Conservation (phyloP, 2,329 filamentous ascomycete species). For the Fusarium caatingaense region DNA sequence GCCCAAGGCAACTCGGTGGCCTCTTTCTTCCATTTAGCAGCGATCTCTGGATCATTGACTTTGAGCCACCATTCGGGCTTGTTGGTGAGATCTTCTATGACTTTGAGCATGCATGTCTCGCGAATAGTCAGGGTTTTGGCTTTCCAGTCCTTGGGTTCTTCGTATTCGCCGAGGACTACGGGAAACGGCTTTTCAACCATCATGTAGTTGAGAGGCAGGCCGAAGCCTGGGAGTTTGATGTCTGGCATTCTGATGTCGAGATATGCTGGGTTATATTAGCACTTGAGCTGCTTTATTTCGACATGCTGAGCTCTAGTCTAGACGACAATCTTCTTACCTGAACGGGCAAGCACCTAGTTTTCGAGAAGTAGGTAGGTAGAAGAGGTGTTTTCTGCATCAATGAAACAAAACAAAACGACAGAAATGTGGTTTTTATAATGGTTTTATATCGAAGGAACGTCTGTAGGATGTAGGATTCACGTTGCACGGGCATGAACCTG, state of each 20-base stretch:
- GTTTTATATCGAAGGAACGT: neutral
- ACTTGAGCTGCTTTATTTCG: too few species aligned
- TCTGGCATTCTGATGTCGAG: constrained; percentile 15
- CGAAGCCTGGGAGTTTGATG: constrained; percentile 43
- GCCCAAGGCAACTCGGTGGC: constrained; percentile 48
- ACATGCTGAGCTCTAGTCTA: neutral
- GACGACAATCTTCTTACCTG: neutral
- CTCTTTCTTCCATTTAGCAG: constrained; percentile 47
- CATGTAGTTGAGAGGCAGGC: constrained; percentile 38
- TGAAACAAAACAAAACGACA: neutral
- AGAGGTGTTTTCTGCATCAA: neutral
- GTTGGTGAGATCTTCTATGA: constrained; percentile 50
- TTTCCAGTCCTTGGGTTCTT: constrained; percentile 27
- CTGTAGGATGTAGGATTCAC: neutral
- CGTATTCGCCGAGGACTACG: constrained; percentile 19
- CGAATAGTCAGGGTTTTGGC: constrained; percentile 47
- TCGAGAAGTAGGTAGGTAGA: neutral
- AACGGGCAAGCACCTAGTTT: neutral
- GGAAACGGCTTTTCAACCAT: constrained; percentile 35
- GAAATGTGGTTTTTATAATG: neutral
- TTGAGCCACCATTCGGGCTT: constrained; percentile 53
- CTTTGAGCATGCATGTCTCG: constrained; percentile 50
- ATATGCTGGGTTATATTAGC: neutral
- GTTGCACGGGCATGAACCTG: neutral
- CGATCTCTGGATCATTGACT: constrained; percentile 44